phyloP scores from a whole-genome alignment of 2,329 filamentous ascomycete species.

The Trichoderma asperellum region DNA sequence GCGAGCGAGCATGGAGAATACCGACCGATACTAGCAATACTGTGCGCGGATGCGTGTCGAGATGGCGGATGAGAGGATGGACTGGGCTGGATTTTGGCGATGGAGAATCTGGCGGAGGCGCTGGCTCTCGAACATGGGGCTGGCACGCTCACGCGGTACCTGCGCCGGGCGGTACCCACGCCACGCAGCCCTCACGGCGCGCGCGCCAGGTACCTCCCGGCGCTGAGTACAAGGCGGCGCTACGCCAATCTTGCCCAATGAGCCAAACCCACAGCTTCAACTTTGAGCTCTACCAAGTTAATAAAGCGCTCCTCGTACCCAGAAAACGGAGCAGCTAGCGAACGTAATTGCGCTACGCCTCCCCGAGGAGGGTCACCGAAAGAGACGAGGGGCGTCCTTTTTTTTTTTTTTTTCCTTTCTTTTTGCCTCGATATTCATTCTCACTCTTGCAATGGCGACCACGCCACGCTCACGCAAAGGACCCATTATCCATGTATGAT shows the following conservation, averaged over 20 bases:
- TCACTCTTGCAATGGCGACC: neutral
- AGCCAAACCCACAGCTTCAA: neutral
- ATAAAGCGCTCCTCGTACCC: neutral
- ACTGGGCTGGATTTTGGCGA: neutral
- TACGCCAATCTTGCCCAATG: neutral
- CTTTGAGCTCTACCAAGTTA: neutral
- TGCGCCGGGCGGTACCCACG: conserved; percentile 10
- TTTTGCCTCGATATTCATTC: neutral
- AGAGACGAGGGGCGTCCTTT: neutral
- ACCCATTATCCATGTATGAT: neutral
- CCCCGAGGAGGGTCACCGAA: neutral
- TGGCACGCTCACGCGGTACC: conserved; percentile 18
- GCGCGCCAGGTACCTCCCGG: neutral
- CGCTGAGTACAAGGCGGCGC: conserved; percentile 8
- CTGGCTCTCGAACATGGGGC: neutral
- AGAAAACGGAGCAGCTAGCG: neutral
- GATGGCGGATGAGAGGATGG: conserved; percentile 6
- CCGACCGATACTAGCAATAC: neutral
- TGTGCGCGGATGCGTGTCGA: neutral
- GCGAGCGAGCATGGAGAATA: neutral
- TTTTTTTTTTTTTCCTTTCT: neutral
- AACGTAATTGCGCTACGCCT: neutral
- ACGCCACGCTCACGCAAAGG: neutral
- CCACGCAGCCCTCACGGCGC: neutral
- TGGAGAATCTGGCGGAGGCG: neutral